Conservation (phyloP, 345 rosid genomes). For the Lepidium africanum region DNA sequence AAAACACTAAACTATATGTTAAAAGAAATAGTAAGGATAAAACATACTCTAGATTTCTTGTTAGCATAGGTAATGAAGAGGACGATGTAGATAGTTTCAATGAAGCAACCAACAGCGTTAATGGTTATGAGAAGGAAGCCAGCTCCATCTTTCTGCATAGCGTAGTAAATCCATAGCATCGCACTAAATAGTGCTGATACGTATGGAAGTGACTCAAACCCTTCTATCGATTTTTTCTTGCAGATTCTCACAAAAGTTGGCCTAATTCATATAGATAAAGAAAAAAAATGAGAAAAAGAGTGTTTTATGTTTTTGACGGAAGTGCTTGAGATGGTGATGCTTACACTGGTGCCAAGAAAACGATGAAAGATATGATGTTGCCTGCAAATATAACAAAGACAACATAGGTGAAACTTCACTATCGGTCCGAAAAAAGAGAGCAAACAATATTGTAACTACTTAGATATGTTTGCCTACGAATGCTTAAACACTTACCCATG, state of each 20-base stretch:
- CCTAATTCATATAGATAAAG: slow-evolving; percentile 5
- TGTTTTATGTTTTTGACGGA: too few species aligned
- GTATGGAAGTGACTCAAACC: slow-evolving; percentile 65
- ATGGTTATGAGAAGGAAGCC: slow-evolving; percentile 62
- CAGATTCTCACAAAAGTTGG: slow-evolving; percentile 54
- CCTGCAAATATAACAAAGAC: slow-evolving; percentile 32
- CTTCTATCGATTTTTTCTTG: slow-evolving; percentile 67
- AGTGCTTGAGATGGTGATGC: slow-evolving; percentile 13
- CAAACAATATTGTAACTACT: background rate
- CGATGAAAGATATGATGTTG: slow-evolving; percentile 53
- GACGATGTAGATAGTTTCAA: slow-evolving; percentile 55
- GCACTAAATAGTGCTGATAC: slow-evolving; percentile 63
- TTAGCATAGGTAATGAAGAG: slow-evolving; percentile 50
- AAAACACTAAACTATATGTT: too few species aligned
- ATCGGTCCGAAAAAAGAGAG: background rate
- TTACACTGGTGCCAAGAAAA: slow-evolving; percentile 66
- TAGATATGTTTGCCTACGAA: background rate
- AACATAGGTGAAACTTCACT: background rate
- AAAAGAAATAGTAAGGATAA: too few species aligned
- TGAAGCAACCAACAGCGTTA: slow-evolving; percentile 50
- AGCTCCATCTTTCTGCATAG: slow-evolving; percentile 38
- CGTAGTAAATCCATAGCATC: slow-evolving; percentile 64
- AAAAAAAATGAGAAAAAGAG: too few species aligned
- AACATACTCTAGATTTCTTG: slow-evolving; percentile 44
- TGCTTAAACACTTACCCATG: slow-evolving; percentile 21